Percentiles rank a stretch among this genome's conserved stretches.
Evolutionary conservation across 2,329 filamentous ascomycete species (phyloP).

Genomic region (Pseudopyricularia cyperi): DNA sequence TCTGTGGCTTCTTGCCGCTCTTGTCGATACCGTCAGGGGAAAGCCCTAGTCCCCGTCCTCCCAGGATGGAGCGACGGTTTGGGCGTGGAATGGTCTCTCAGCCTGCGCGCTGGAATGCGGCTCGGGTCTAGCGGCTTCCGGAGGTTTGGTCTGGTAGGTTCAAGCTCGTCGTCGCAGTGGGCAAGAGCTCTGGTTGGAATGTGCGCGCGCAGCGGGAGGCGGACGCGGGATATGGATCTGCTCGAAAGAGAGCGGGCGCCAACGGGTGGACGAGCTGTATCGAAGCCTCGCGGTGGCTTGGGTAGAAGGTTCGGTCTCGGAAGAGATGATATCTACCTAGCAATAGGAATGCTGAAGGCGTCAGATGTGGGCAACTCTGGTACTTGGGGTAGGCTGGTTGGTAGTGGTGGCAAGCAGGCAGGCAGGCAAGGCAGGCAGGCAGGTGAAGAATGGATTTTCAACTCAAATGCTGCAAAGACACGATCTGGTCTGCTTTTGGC

Average conservation of each 20-base stretch:
- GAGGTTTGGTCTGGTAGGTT: background rate
- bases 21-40: background rate
- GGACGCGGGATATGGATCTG: background rate
- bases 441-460: background rate
- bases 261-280: background rate
- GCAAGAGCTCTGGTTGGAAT: background rate
- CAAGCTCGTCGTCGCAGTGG: background rate
- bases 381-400: background rate
- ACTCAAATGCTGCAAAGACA: background rate
- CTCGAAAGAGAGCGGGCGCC: background rate
- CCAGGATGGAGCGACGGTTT: conserved; percentile 12
- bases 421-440: background rate
- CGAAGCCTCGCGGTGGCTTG: background rate
- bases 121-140: background rate
- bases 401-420: background rate
- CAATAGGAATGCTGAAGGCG: background rate
- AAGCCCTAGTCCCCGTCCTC: conserved; percentile 13
- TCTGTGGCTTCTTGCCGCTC: background rate
- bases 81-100: background rate
- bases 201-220: background rate
- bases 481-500: background rate
- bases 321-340: background rate
- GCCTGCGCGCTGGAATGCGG: background rate
- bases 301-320: background rate
- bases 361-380: background rate